Percentiles rank a stretch among this genome's conserved stretches.
Evolutionary conservation across 1,284 basidiomycete genomes (phyloP).

Genomic region (Papiliotrema fonsecae): DNA sequence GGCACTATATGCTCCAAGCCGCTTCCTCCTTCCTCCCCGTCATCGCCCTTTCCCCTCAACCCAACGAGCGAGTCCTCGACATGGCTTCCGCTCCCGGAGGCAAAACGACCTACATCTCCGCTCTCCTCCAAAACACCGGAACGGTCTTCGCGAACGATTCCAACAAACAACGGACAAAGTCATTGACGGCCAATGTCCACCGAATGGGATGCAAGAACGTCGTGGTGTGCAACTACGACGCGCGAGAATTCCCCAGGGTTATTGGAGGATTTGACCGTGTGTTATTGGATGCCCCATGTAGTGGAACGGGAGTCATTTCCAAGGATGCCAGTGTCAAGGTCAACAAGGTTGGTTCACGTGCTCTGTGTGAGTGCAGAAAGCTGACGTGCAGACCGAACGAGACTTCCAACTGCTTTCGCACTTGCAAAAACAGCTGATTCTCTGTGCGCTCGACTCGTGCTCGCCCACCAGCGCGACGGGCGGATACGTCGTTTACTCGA

Average conservation of each 20-base stretch:
- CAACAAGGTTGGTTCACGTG: constrained; percentile 70
- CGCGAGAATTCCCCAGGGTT: constrained; percentile 97
- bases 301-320: constrained; percentile 95
- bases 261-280: constrained; percentile 98
- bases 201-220: constrained; percentile 98
- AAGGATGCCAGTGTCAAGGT: constrained; percentile 97
- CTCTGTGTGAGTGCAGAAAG: not conserved
- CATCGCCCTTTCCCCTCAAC: constrained; percentile 88
- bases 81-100: constrained; percentile 99
- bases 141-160: constrained; percentile 97
- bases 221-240: constrained; percentile 95
- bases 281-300: constrained; percentile 93
- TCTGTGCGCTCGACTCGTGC: constrained; percentile 97
- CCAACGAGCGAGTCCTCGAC: constrained; percentile 89
- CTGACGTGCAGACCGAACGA: constrained; percentile 67
- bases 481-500: constrained; percentile 95
- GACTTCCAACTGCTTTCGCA: constrained; percentile 94
- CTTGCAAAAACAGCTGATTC: constrained; percentile 95
- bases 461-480: constrained; percentile 84
- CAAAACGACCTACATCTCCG: constrained; percentile 94
- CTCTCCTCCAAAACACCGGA: constrained; percentile 95
- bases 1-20: constrained; percentile 99
- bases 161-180: constrained; percentile 92
- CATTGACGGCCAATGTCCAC: constrained; percentile 93
- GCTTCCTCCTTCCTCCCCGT: constrained; percentile 99